Conservation (phyloP, 225 moss, liverwort and hornwort species). For the Physcomitrellopsis africana region DNA sequence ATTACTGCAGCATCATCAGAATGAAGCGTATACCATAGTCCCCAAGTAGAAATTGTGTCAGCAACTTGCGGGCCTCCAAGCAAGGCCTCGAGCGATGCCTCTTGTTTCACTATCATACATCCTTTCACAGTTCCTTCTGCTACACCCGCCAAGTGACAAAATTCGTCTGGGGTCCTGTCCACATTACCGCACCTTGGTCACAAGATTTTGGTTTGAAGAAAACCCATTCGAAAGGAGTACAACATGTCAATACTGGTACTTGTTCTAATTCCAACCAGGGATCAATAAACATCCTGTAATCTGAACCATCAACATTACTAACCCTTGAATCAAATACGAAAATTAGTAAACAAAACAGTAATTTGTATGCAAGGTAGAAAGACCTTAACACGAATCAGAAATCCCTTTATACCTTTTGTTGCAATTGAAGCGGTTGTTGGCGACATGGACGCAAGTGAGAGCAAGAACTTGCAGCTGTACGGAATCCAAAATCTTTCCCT, state of each 20-base stretch:
- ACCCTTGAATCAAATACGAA: neutral
- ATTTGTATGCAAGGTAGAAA: slow-evolving; percentile 16
- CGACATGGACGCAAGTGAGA: slow-evolving; percentile 73
- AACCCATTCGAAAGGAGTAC: slow-evolving; percentile 11
- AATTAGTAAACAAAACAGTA: slow-evolving; percentile 5
- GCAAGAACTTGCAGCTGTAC: slow-evolving; percentile 83
- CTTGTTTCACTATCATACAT: slow-evolving; percentile 82
- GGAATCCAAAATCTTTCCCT: slow-evolving; percentile 73
- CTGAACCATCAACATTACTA: slow-evolving; percentile 3
- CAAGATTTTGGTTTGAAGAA: slow-evolving; percentile 8
- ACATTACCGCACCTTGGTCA: slow-evolving; percentile 18
- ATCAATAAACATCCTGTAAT: neutral
- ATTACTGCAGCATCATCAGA: neutral
- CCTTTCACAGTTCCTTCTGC: slow-evolving; percentile 81
- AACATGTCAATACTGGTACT: slow-evolving; percentile 1
- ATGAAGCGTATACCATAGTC: slow-evolving; percentile 59
- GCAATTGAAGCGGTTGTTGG: slow-evolving; percentile 63
- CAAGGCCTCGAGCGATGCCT: slow-evolving; percentile 69
- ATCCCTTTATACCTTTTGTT: slow-evolving; percentile 39
- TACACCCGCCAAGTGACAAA: slow-evolving; percentile 67
- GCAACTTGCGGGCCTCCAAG: slow-evolving; percentile 60
- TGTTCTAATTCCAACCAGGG: slow-evolving; percentile 5
- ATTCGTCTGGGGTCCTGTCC: slow-evolving; percentile 80
- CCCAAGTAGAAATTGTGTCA: slow-evolving; percentile 64
- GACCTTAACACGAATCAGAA: slow-evolving; percentile 6